These are phyloP conservation scores for Tephrocybe sp. DNA, from an alignment of 768 basidiomycete species.

Conservation along the genomic window DNA sequence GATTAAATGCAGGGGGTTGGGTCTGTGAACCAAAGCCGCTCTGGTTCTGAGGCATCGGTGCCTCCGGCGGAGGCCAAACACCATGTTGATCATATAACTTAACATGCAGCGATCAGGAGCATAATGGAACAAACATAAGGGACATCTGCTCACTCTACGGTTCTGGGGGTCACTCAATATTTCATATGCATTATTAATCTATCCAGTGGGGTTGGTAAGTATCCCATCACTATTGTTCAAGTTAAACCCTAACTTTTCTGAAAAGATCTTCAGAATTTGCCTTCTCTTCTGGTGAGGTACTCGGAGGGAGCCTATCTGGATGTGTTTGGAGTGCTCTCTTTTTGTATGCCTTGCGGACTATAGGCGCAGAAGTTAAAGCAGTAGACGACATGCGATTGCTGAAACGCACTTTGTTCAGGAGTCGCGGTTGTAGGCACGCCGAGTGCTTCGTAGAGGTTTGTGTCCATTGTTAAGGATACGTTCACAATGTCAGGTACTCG, in stretches of 20 bases:
- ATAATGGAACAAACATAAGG: not conserved
- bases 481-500: not conserved
- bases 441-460: constrained; percentile 64
- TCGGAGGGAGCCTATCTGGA: constrained; percentile 65
- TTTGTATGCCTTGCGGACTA: constrained; percentile 80
- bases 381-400: not conserved
- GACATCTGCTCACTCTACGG: constrained; percentile 47
- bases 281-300: constrained; percentile 58
- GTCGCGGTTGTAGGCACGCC: constrained; percentile 52
- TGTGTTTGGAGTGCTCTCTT: constrained; percentile 70
- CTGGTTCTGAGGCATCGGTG: constrained; percentile 9
- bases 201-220: not conserved
- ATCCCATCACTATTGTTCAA: not conserved
- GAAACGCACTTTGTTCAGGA: constrained; percentile 59
- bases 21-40: constrained; percentile 17
- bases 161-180: constrained; percentile 62
- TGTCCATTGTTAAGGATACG: constrained; percentile 36
- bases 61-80: constrained; percentile 66
- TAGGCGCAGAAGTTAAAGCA: not conserved
- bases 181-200: constrained; percentile 82
- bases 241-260: constrained; percentile 28
- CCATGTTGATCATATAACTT: constrained; percentile 71
- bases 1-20: constrained; percentile 18
- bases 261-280: constrained; percentile 55
- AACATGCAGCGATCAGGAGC: not conserved